Evolutionary conservation across 257 asterid species (phyloP), one percentile per base, ranked within the genome.

Genomic region (Nicotiana undulata): DNA sequence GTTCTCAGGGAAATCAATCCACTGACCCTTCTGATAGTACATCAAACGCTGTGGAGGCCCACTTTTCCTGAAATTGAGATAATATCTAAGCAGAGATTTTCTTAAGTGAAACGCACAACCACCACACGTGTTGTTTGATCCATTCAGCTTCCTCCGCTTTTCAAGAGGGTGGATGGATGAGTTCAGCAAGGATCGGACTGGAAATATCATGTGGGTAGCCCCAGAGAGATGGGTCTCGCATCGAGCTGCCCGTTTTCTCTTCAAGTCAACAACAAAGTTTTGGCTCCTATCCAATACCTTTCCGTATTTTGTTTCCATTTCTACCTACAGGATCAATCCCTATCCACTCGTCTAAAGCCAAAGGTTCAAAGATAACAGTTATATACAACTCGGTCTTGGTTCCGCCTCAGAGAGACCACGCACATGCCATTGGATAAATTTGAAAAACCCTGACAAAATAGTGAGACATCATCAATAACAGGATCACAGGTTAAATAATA

Each of bases 231-330:
- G 86, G 75, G 70, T 52, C 63, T 84, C 92, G n/a, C 79, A 20
- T 56, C 46, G 84, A 29, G 85, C 84, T 18, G 86, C 76, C 81
- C 81, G 85, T 81, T 90, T 94, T 89, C 98, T 90, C 91, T 94
- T 93, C 84, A 88, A 83, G 84, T 85, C 90, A 61, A 86, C 90
- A 61, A 80, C 85, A 85, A 83, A 85, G 31, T 63, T 87, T 37
- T 75, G 75, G 61, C 88, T 88, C 83, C 84, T 91, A 94, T 86
- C 98, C 96, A 87, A 94, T 87, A 82, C 98, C 98, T 87, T 91
- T 86, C 72, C 96, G 90, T 63, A 89, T 84, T 87, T 87, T 70
- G 91, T 75, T 84, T 90, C 90, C 95, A 89, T 94, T 76, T 83
- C 85, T 88, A 67, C 87, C 84, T 68, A 80, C 83, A 70, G 79